Evolutionary conservation across 2,329 filamentous ascomycete genomes (phyloP).

Genomic region (Teratosphaeria nubilosa): DNA sequence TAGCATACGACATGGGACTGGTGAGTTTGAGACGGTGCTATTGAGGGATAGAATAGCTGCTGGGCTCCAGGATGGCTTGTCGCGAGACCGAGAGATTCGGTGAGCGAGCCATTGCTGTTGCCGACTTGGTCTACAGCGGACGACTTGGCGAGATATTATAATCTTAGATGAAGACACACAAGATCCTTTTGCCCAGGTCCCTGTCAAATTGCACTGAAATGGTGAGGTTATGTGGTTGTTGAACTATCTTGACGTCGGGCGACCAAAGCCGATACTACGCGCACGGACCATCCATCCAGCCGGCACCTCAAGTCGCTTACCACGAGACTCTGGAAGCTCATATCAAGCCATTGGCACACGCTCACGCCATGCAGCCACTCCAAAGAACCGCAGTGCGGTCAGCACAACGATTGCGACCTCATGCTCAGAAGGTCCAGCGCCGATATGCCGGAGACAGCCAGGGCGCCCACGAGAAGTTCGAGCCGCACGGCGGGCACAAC

Average conservation of each 20-base stretch:
- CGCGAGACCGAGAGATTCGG: background rate
- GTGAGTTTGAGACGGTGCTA: background rate
- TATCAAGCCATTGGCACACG: constrained; percentile 10
- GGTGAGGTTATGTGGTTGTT: background rate
- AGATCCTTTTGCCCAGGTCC: too few species aligned
- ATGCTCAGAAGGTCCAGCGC: constrained; percentile 29
- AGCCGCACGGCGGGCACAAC: constrained; percentile 22
- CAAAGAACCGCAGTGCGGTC: constrained; percentile 34
- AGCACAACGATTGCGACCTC: constrained; percentile 28
- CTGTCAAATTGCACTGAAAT: too few species aligned
- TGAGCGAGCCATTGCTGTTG: background rate
- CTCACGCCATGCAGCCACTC: constrained; percentile 34
- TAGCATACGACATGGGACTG: background rate
- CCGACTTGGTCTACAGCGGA: background rate
- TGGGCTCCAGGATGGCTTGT: too few species aligned
- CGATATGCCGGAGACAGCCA: constrained; percentile 31
- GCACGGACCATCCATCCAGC: background rate
- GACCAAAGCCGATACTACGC: background rate
- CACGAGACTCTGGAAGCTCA: background rate
- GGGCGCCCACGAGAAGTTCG: constrained; percentile 22
- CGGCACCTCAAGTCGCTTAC: background rate
- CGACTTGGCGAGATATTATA: background rate
- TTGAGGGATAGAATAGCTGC: background rate
- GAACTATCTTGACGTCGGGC: background rate
- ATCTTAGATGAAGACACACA: too few species aligned